phyloP scores from a whole-genome alignment of 2,329 filamentous ascomycete species.

The Ophiostoma piceae region DNA sequence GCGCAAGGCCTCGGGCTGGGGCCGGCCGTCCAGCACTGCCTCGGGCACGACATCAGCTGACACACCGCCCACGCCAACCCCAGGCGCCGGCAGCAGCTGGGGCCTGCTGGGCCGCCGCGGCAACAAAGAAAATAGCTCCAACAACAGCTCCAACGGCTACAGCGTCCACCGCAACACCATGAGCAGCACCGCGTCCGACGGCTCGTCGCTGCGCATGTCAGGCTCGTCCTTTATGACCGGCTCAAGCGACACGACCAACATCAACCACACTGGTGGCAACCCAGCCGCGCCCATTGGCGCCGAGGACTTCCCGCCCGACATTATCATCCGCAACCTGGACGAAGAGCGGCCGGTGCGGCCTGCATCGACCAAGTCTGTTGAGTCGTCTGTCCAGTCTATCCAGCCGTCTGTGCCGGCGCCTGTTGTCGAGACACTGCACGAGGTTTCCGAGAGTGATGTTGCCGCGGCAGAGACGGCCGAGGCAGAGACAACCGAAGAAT shows the following conservation, averaged over 20 bases:
- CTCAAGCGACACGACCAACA: conserved; percentile 21
- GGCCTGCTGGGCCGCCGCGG: conserved; percentile 23
- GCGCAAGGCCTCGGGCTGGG: conserved; percentile 52
- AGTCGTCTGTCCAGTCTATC: background rate
- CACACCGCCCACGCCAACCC: background rate
- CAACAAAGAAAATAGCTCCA: background rate
- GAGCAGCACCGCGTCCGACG: conserved; percentile 29
- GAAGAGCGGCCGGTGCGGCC: conserved; percentile 20
- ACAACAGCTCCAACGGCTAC: conserved; percentile 10
- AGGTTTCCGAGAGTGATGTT: background rate
- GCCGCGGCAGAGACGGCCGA: background rate
- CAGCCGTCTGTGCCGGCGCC: background rate
- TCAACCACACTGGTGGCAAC: conserved; percentile 9
- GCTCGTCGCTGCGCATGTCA: conserved; percentile 27
- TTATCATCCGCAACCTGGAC: conserved; percentile 26
- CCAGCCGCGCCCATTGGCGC: conserved; percentile 5
- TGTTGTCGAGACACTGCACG: background rate
- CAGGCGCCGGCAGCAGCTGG: conserved; percentile 19
- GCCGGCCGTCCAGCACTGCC: conserved; percentile 28
- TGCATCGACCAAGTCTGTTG: background rate
- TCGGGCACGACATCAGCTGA: conserved; percentile 10
- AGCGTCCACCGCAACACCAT: conserved; percentile 27
- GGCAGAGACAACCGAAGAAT: background rate
- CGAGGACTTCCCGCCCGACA: conserved; percentile 22
- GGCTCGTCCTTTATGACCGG: conserved; percentile 26